Conservation (phyloP, 1,284 basidiomycete species). For the Malassezia vespertilionis region DNA sequence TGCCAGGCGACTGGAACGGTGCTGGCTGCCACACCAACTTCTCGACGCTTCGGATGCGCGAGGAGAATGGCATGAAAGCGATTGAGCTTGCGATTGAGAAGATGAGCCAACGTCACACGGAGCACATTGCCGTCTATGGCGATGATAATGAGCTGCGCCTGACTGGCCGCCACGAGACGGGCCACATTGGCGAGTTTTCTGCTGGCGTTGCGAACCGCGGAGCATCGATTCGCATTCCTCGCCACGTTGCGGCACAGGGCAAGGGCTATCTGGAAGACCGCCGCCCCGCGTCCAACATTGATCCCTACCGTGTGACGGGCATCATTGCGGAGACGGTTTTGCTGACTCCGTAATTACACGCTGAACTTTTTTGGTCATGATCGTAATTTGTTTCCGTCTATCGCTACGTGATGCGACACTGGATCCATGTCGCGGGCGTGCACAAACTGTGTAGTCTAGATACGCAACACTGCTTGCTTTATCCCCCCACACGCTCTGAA, state of each 20-base stretch:
- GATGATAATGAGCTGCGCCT: constrained; percentile 47
- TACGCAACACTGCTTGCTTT: too few relatives aligned
- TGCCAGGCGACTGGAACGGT: constrained; percentile 97
- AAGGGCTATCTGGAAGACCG: constrained; percentile 67
- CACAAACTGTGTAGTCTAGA: too few relatives aligned
- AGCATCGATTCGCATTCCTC: constrained; percentile 60
- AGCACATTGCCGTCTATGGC: constrained; percentile 48
- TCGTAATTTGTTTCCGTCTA: too few relatives aligned
- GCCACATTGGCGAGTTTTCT: constrained; percentile 82
- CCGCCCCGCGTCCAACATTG: constrained; percentile 75
- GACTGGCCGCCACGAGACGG: constrained; percentile 62
- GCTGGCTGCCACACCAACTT: constrained; percentile 64
- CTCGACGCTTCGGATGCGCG: constrained; percentile 38
- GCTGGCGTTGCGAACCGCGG: constrained; percentile 96
- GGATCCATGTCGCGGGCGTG: too few relatives aligned
- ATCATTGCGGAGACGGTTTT: constrained; percentile 76
- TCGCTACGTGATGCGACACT: too few relatives aligned
- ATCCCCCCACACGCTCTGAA: too few relatives aligned
- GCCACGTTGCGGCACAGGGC: constrained; percentile 81
- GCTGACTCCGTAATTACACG: too few relatives aligned
- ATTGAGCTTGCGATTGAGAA: constrained; percentile 82
- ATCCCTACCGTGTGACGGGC: constrained; percentile 53
- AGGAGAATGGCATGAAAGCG: constrained; percentile 63
- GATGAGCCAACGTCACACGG: constrained; percentile 49
- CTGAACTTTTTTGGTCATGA: too few relatives aligned